These are phyloP conservation scores for Arthrinium puccinioides DNA, from an alignment of 2,329 filamentous ascomycete genomes.

Conservation along the genomic window DNA sequence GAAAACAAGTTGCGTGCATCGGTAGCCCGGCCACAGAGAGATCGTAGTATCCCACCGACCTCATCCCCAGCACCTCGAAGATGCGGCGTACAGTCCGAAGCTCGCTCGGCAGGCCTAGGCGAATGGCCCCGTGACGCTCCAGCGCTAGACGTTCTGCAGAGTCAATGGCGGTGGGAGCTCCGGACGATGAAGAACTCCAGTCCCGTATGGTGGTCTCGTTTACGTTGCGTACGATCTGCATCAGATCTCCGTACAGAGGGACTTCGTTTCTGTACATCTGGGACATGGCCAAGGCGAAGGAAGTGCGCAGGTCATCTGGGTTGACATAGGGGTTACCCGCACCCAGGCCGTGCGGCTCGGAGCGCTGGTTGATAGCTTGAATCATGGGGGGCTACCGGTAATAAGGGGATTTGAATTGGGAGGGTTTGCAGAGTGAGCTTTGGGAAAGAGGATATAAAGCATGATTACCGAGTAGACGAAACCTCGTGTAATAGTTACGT, in stretches of 20 bases:
- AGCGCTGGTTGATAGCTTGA: no score
- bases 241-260: conserved; percentile 13
- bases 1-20: conserved; percentile 45
- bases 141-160: conserved; percentile 4
- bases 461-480: no score
- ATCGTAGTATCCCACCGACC: conserved; percentile 45
- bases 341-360: not conserved
- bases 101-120: conserved; percentile 28
- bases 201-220: conserved; percentile 1
- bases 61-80: conserved; percentile 39
- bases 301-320: conserved; percentile 7
- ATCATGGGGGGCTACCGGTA: no score
- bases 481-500: no score
- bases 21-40: conserved; percentile 37
- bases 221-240: conserved; percentile 10
- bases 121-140: conserved; percentile 28
- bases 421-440: no score
- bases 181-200: not conserved
- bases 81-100: conserved; percentile 29
- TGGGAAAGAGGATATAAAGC: no score
- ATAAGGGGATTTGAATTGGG: no score
- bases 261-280: conserved; percentile 16
- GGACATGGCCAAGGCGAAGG: conserved; percentile 12
- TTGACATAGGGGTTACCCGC: not conserved
- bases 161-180: not conserved